Conservation (phyloP, 257 asterid genomes). For the Henckelia pumila region DNA sequence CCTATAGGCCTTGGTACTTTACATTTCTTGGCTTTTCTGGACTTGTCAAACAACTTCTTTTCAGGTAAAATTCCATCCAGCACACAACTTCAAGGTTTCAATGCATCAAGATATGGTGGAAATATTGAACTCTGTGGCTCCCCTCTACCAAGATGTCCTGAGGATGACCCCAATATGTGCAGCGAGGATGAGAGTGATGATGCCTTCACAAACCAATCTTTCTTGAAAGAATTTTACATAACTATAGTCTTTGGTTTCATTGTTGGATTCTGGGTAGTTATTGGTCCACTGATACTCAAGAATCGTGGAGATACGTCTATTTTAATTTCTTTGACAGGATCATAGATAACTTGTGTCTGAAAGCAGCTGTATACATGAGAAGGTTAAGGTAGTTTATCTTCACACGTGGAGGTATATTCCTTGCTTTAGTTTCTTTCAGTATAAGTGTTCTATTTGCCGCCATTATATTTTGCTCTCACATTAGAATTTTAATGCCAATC, state of each 20-base stretch:
- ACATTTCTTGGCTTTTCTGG: constrained; percentile 19
- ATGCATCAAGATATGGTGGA: constrained; percentile 3
- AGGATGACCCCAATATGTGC: constrained; percentile 2
- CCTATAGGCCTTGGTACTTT: constrained; percentile 25
- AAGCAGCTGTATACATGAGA: background rate
- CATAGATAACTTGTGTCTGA: constrained; percentile 27
- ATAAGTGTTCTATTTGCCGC: too few relatives aligned
- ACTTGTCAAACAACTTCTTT: constrained; percentile 34
- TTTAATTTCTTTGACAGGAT: constrained; percentile 15
- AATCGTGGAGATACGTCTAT: constrained; percentile 28
- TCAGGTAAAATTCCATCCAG: background rate
- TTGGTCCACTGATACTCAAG: constrained; percentile 23
- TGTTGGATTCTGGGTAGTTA: constrained; percentile 35
- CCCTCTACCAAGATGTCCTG: constrained; percentile 32
- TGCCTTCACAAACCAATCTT: too few relatives aligned
- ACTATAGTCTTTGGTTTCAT: constrained; percentile 28
- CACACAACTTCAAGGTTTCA: too few relatives aligned
- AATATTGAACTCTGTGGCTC: too few relatives aligned
- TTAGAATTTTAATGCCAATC: too few relatives aligned
- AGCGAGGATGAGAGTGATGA: too few relatives aligned
- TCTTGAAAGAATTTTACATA: constrained; percentile 20
- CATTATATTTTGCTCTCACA: too few relatives aligned
- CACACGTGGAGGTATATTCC: too few relatives aligned
- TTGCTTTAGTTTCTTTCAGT: too few relatives aligned
- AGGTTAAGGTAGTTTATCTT: constrained; percentile 14